These are phyloP conservation scores for Lipomyces anomalus DNA, from an alignment of 805 yeast genomes.

Conservation along the genomic window DNA sequence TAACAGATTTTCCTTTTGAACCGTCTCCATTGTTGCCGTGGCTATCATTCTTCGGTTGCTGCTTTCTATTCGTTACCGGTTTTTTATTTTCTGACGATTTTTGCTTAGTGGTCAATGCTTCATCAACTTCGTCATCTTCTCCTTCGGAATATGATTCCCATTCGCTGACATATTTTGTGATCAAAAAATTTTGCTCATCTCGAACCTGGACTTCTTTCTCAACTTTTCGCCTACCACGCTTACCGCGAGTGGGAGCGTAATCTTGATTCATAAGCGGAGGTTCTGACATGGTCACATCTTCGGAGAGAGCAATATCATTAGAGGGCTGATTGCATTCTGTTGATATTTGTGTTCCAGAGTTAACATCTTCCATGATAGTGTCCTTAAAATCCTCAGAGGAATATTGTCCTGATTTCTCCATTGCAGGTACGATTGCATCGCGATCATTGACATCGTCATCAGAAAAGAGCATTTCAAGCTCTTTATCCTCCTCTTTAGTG, in stretches of 20 bases:
- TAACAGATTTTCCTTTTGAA: neutral
- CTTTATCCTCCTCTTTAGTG: no score
- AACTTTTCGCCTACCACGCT: constrained; percentile 12
- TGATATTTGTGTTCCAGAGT: neutral
- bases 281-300: neutral
- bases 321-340: neutral
- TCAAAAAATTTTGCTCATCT: constrained; percentile 13
- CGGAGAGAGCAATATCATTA: neutral
- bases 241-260: no score
- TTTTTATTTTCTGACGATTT: neutral
- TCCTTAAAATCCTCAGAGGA: neutral
- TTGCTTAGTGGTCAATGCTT: neutral
- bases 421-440: no score
- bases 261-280: no score
- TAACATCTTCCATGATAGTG: neutral
- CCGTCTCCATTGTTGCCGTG: constrained; percentile 1
- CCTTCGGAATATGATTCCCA: constrained; percentile 14
- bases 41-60: neutral
- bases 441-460: no score
- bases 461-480: no score
- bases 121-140: constrained; percentile 2
- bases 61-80: constrained; percentile 1
- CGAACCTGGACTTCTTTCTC: constrained; percentile 3
- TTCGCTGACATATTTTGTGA: constrained; percentile 4
- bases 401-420: neutral